Evolutionary conservation across 345 rosid genomes (phyloP).

Genomic region (Heritiera littoralis): DNA sequence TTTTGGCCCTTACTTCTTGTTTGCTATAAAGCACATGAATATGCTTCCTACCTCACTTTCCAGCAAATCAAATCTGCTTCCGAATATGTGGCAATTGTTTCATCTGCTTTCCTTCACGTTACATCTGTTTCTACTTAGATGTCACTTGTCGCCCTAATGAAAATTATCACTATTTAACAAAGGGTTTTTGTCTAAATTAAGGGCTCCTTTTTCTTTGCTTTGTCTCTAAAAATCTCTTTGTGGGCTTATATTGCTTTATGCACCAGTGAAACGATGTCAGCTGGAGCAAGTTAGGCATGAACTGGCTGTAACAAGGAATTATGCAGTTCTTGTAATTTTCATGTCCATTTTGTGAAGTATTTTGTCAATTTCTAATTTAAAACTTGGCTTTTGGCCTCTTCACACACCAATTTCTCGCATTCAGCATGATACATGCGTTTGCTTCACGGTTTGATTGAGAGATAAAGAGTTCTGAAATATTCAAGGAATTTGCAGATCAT

Average conservation of each 20-base stretch:
- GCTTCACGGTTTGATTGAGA: neutral
- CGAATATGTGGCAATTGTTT: constrained; percentile 18
- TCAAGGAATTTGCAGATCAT: neutral
- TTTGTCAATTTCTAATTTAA: neutral
- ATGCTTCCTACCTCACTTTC: constrained; percentile 34
- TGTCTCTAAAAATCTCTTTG: constrained; percentile 3
- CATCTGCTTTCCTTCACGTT: constrained; percentile 20
- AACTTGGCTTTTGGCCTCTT: neutral
- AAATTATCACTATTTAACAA: constrained; percentile 18
- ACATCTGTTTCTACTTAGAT: constrained; percentile 28
- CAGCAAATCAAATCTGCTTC: constrained; percentile 30
- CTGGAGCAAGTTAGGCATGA: constrained; percentile 19
- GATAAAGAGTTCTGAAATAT: neutral
- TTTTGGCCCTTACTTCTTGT: constrained; percentile 33
- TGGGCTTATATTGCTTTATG: constrained; percentile 21
- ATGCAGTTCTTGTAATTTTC: neutral
- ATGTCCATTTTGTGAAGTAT: neutral
- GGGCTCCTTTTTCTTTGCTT: constrained; percentile 14
- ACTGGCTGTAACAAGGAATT: constrained; percentile 22
- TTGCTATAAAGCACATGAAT: constrained; percentile 32
- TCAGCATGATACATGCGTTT: neutral
- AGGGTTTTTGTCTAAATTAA: neutral
- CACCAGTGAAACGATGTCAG: constrained; percentile 24
- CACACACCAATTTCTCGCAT: neutral
- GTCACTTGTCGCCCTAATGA: constrained; percentile 23